Evolutionary conservation across 805 yeast species (phyloP), one percentile per base, ranked within the genome.

Genomic region (Kodamaea neixiangensis): DNA sequence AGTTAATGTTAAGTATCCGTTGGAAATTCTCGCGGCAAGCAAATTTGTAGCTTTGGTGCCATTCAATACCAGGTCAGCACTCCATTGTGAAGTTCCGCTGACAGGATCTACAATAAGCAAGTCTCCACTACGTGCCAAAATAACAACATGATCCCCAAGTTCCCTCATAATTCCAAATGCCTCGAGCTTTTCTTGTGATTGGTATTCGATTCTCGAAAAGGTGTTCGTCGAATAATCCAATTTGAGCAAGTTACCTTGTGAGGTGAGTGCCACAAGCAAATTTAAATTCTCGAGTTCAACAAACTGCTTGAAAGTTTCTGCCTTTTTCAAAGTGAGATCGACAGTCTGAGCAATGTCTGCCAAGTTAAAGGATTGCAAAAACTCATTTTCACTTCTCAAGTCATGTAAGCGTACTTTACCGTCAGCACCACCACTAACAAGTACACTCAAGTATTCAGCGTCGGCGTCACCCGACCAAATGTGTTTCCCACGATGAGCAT

Each of bases 381-480:
- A 7, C 7, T 37, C 21, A 7, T 37, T 37, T 17, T 37, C 21
- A 3, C 21, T 17, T 3, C 20, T 37, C 13, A 37, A 37, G 21
- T 37, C 41, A 61, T 85, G 82, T 4, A 87, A 57, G 55, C 87
- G 77, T 1, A 92, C 67, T 57, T 87, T 80, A 0, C 97, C 97
- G 68, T 94, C 99, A 37, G 96, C 96, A 34, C 99, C 99, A 39
- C 97, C 94, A 10, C 97, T 88, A 1, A 83, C 91, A 6, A 86
- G 83, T 2, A 85, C 57, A 46, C 73, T 64, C 13, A 37, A 37
- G 17, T 70, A 61, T 7, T 47, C n/a, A 29, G 73, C 75, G 41
- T 77, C 75, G 0, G 82, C 75, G 57, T 83, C 88, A 2, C 86
- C 80, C 19, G 89, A 82, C 99, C 98, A 94, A 1, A 87, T 80